These are phyloP conservation scores for Acanthamoeba royreba DNA, from an alignment of 208 protist species.

Conservation along the genomic window DNA sequence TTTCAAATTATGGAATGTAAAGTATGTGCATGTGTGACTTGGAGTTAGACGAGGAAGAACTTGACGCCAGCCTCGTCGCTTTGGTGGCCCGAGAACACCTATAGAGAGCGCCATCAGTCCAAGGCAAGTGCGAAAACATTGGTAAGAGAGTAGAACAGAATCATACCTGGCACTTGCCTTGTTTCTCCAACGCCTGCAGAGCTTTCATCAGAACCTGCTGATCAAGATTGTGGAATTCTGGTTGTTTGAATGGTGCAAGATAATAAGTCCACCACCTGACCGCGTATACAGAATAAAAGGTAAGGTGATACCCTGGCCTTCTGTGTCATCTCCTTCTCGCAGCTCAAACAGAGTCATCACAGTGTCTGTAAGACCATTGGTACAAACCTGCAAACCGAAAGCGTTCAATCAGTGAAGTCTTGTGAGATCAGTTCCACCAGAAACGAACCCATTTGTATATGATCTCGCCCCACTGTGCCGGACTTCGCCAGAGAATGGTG, in stretches of 20 bases:
- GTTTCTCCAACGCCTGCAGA: background rate
- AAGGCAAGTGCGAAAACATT: background rate
- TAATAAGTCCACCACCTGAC: background rate
- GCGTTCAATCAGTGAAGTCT: background rate
- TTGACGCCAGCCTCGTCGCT: conserved; percentile 12
- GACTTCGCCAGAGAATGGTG: background rate
- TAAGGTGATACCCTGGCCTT: background rate
- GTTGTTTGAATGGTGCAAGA: background rate
- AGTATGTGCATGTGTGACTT: no score
- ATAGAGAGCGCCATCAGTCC: background rate
- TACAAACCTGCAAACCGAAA: background rate
- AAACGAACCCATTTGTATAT: conserved; percentile 10
- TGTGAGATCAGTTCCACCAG: background rate
- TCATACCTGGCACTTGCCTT: conserved; percentile 2
- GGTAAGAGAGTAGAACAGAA: background rate
- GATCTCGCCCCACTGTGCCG: background rate
- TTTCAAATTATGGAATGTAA: background rate
- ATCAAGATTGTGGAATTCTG: background rate
- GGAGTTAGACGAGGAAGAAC: conserved; percentile 6
- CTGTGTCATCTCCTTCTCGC: background rate
- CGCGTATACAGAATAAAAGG: background rate
- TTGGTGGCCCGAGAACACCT: background rate
- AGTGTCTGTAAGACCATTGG: background rate
- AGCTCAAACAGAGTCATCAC: conserved; percentile 8
- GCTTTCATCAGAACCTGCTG: background rate